Conservation (phyloP, 495 filamentous ascomycete species). For the Lasiosphaeria miniovina region DNA sequence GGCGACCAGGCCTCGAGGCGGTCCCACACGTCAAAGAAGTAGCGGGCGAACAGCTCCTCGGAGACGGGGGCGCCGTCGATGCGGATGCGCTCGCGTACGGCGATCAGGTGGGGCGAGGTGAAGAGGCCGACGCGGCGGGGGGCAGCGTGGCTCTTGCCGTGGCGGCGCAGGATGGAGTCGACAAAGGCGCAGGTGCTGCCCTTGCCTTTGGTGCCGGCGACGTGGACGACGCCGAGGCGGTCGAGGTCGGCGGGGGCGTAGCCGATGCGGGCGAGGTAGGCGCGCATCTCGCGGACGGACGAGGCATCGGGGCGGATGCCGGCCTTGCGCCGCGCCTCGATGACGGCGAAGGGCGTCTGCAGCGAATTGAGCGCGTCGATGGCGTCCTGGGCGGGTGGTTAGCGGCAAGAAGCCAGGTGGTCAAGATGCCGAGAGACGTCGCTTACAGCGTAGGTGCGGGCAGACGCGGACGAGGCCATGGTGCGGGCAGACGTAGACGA, state of each 20-base stretch:
- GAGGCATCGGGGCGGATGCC: conserved; percentile 63
- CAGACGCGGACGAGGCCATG: background rate
- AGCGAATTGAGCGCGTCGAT: conserved; percentile 83
- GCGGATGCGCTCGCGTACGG: conserved; percentile 83
- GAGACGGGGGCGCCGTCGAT: conserved; percentile 76
- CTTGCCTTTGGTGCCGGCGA: conserved; percentile 93
- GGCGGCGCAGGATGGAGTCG: conserved; percentile 50
- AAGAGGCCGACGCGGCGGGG: conserved; percentile 71
- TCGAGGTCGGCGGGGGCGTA: conserved; percentile 74
- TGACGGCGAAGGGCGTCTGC: conserved; percentile 77
- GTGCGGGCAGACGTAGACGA: background rate
- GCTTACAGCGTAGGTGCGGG: conserved; percentile 26
- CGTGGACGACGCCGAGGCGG: conserved; percentile 71
- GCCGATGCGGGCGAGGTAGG: conserved; percentile 72
- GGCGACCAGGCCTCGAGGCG: conserved; percentile 47
- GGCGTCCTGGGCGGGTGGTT: conserved; percentile 58
- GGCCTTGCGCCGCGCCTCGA: conserved; percentile 70
- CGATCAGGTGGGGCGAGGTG: conserved; percentile 84
- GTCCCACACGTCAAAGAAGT: conserved; percentile 91
- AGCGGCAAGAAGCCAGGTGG: no score
- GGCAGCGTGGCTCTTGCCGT: conserved; percentile 31
- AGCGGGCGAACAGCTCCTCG: conserved; percentile 71
- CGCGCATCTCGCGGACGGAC: conserved; percentile 71
- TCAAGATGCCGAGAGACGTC: background rate
- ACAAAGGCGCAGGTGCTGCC: conserved; percentile 74